A percentile compares a stretch with the other conserved stretches of the same genome.
Conservation (phyloP, 768 basidiomycete genomes). For the Russula lepida region DNA sequence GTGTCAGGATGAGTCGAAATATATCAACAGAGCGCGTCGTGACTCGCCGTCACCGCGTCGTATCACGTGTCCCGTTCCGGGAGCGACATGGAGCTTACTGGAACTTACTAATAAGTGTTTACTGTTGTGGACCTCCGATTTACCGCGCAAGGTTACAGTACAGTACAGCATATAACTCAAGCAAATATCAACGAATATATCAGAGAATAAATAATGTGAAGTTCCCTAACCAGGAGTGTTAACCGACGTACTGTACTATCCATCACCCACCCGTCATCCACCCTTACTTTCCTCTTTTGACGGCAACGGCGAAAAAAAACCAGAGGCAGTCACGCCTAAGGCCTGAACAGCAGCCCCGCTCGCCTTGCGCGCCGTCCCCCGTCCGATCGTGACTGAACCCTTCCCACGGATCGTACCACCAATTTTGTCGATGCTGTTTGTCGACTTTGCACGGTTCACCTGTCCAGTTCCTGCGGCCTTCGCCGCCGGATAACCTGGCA, state of each 20-base stretch:
- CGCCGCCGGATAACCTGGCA: constrained; percentile 25
- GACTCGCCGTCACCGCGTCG: constrained; percentile 3
- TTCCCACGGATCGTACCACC: constrained; percentile 28
- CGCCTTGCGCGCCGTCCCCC: constrained; percentile 52
- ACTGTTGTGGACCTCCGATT: not conserved
- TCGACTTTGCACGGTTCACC: constrained; percentile 43
- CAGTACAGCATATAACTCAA: not conserved
- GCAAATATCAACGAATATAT: not conserved
- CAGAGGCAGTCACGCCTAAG: constrained; percentile 62
- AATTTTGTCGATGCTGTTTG: constrained; percentile 57
- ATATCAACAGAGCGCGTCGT: not conserved
- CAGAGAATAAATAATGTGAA: too few relatives aligned
- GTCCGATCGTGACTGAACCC: constrained; percentile 59
- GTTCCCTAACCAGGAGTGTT: not conserved
- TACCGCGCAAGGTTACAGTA: not conserved
- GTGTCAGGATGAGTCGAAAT: constrained; percentile 9
- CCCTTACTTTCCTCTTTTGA: not conserved
- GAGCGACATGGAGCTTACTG: too few relatives aligned
- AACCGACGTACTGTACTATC: not conserved
- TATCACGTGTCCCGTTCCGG: constrained; percentile 5
- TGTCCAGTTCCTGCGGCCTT: constrained; percentile 27
- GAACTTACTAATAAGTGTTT: not conserved
- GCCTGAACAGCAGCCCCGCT: constrained; percentile 71
- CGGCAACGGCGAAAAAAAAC: constrained; percentile 50
- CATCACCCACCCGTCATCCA: too few relatives aligned